Percentiles rank a stretch among this genome's conserved stretches.
Evolutionary conservation across 768 basidiomycete genomes (phyloP).

Genomic region (Auricularia auricula-judae): DNA sequence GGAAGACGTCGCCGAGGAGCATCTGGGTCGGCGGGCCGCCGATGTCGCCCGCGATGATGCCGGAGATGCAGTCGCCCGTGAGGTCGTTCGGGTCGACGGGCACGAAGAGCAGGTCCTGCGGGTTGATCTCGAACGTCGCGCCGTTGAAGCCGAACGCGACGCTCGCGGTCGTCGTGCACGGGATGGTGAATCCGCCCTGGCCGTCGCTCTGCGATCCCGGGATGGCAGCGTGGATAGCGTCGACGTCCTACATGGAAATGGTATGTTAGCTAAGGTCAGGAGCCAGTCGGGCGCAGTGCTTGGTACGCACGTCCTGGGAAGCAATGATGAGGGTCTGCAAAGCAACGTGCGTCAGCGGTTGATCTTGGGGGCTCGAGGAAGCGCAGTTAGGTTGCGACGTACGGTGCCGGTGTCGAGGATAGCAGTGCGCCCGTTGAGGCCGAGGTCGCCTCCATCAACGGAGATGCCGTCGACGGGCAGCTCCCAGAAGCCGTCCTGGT

Average conservation of each 20-base stretch:
- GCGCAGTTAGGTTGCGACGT: background rate
- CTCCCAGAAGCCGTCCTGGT: conserved; percentile 71
- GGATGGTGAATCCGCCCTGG: conserved; percentile 46
- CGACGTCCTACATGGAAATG: conserved; percentile 30
- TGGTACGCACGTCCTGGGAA: conserved; percentile 5
- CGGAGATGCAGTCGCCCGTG: conserved; percentile 55
- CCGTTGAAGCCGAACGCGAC: conserved; percentile 53
- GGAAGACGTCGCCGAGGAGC: conserved; percentile 42
- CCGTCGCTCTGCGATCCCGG: conserved; percentile 41
- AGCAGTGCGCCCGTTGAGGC: conserved; percentile 45
- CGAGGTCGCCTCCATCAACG: conserved; percentile 36
- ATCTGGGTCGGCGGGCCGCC: conserved; percentile 45
- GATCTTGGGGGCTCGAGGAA: background rate
- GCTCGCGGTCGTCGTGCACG: conserved; percentile 46
- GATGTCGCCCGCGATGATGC: conserved; percentile 53
- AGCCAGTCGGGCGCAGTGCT: conserved; percentile 29
- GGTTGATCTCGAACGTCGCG: conserved; percentile 46
- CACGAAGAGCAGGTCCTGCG: conserved; percentile 51
- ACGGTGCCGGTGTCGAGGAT: conserved; percentile 34
- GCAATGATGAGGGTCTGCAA: conserved; percentile 17
- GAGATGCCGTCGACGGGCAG: conserved; percentile 45
- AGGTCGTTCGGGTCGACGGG: conserved; percentile 40
- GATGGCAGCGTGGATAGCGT: conserved; percentile 42
- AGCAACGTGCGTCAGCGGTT: conserved; percentile 10
- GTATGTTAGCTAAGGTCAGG: background rate